Conservation (phyloP, 2,329 filamentous ascomycete species). For the Aspergillus sp. region DNA sequence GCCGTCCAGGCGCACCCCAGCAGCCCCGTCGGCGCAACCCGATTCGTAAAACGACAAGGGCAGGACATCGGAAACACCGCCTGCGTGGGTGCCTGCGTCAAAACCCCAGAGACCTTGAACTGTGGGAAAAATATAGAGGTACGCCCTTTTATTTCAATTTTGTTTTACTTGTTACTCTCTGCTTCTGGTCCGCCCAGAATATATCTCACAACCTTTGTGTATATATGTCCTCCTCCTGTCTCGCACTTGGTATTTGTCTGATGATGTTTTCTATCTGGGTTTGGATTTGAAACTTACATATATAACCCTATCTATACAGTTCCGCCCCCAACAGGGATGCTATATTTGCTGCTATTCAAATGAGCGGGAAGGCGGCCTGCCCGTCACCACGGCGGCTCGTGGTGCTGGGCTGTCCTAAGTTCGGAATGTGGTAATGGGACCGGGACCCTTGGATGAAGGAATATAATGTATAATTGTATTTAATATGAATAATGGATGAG, state of each 20-base stretch:
- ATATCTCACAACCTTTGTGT: too few relatives aligned
- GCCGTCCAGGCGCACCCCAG: slow-evolving; percentile 16
- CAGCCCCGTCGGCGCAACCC: slow-evolving; percentile 2
- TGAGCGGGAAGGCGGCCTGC: neutral
- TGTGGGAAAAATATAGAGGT: neutral
- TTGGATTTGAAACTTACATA: neutral
- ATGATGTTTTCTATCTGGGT: neutral
- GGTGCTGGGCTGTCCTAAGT: too few relatives aligned
- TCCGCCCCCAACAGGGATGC: slow-evolving; percentile 12
- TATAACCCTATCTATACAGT: slow-evolving; percentile 1
- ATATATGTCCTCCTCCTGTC: neutral
- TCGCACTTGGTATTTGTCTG: too few relatives aligned
- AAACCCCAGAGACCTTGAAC: neutral
- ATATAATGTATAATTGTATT: too few relatives aligned
- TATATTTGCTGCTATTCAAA: slow-evolving; percentile 16
- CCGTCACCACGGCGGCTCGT: too few relatives aligned
- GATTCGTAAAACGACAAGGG: slow-evolving; percentile 3
- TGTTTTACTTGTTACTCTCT: too few relatives aligned
- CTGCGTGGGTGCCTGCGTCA: slow-evolving; percentile 9
- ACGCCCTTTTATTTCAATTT: neutral
- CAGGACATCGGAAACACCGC: slow-evolving; percentile 13
- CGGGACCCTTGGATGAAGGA: too few relatives aligned
- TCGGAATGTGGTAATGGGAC: too few relatives aligned
- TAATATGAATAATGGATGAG: too few relatives aligned
- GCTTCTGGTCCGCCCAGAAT: too few relatives aligned